Evolutionary conservation across 345 rosid species (phyloP), one percentile per base, ranked within the genome.

Genomic region (Crucihimalaya himalaica): DNA sequence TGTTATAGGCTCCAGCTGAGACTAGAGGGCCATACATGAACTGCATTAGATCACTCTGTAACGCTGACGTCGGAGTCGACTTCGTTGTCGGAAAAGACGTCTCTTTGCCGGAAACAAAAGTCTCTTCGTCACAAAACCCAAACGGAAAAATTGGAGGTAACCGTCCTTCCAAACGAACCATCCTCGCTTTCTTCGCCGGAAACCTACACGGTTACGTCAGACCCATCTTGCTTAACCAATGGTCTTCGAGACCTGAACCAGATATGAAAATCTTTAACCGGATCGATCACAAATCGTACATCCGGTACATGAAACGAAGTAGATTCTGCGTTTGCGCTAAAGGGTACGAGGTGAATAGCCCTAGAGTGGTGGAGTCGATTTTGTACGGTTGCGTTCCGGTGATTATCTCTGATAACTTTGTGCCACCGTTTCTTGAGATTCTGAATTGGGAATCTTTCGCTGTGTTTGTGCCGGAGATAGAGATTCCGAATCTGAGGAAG

Each of bases 321-420:
- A 87, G 80, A 70, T 93, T 83, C 70, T 93, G 98, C 80, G 72
- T 90, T 51, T 93, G 96, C 35, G 93, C 97, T 63, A 84, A 88
- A 74, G 98, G 97, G 4, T 88, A 90, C 45, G 92, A 90, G 72
- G 97, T 90, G 70, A 89, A 87, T 84, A 88, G 91, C 0, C 98
- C 98, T 10, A 84, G 97, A 34, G 83, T 93, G 25, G 92, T 90
- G 6, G 97, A 90, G 79, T 86, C 93, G 35, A 78, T 93, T 57
- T 76, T 82, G 29, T 78, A 86, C 6, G 98, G 87, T 74, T 93
- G 96, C 15, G 85, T 93, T 32, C 98, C 92, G 0, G 97, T 93
- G 32, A 89, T 90, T 63, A 84, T 93, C 66, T 85, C 98, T 8
- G 96, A 93, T 73, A 90, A 90, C 46, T 89, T 88, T 15, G 93